Conservation (phyloP, 208 protist species). For the Naegleria fowleri region DNA sequence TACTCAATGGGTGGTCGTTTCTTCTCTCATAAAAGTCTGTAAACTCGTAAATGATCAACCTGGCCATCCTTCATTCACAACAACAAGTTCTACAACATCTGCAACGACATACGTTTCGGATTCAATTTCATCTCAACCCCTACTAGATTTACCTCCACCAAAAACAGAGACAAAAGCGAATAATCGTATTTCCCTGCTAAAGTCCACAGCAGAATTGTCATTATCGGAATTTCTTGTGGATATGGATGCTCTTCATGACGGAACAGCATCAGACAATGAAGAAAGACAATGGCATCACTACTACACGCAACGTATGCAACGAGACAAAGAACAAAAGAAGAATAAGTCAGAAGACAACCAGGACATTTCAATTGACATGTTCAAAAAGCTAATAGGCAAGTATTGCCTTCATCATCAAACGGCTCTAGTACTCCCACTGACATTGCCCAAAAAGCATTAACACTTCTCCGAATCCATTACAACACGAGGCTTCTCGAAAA, state of each 20-base stretch:
- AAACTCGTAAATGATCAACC: constrained; percentile 15
- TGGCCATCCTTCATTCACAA: neutral
- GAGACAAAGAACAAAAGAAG: neutral
- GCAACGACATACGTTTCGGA: too few relatives aligned
- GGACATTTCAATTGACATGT: neutral
- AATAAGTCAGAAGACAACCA: neutral
- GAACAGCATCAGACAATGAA: neutral
- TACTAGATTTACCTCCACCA: too few relatives aligned
- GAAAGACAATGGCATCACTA: neutral
- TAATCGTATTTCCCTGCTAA: neutral
- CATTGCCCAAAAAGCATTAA: neutral
- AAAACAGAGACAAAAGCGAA: too few relatives aligned
- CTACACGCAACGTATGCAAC: neutral
- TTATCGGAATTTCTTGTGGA: neutral
- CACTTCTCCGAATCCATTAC: neutral
- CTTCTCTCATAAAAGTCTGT: neutral
- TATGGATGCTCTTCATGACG: neutral
- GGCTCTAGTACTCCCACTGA: neutral
- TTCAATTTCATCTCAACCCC: too few relatives aligned
- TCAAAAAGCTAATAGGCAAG: neutral
- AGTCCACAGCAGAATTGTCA: neutral
- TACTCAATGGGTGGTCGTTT: neutral
- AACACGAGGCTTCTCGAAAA: neutral
- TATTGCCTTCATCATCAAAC: neutral
- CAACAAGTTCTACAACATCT: neutral